A percentile compares a stretch with the other conserved stretches of the same genome.
These are phyloP conservation scores for Psilocybe sp. DNA, from an alignment of 768 basidiomycete species.

Conservation along the genomic window DNA sequence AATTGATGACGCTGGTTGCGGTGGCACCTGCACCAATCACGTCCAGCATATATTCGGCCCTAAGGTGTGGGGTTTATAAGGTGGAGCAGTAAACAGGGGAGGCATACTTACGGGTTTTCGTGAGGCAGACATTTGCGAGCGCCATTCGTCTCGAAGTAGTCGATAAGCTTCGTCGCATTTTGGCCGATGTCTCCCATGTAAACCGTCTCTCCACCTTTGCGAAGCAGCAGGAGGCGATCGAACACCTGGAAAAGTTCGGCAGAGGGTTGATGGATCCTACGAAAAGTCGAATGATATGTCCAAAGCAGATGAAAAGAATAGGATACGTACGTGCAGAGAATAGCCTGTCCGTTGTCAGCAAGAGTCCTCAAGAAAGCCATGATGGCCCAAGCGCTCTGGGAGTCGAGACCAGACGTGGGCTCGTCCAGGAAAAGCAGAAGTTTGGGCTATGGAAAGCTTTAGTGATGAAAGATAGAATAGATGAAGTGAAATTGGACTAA, in stretches of 20 bases:
- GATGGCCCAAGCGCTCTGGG: constrained; percentile 86
- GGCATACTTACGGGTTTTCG: constrained; percentile 65
- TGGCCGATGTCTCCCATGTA: constrained; percentile 73
- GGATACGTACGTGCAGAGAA: constrained; percentile 73
- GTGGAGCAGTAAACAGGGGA: not conserved
- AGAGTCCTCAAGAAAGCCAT: constrained; percentile 72
- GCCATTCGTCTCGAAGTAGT: constrained; percentile 76
- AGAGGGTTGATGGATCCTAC: constrained; percentile 56
- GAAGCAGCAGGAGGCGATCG: constrained; percentile 73
- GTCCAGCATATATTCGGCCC: constrained; percentile 65
- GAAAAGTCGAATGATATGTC: constrained; percentile 31
- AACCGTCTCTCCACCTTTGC: constrained; percentile 74
- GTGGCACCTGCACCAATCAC: constrained; percentile 76
- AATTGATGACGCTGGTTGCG: constrained; percentile 50
- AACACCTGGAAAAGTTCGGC: constrained; percentile 83
- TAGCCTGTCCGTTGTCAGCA: constrained; percentile 81
- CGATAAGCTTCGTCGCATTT: constrained; percentile 59
- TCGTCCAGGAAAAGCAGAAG: constrained; percentile 87
- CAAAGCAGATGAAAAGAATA: constrained; percentile 34
- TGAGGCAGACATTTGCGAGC: constrained; percentile 54
- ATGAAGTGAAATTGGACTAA: constrained; percentile 21
- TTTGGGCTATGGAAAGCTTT: constrained; percentile 51
- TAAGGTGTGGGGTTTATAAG: constrained; percentile 13
- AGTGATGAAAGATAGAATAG: not conserved
- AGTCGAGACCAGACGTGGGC: constrained; percentile 86